Evolutionary conservation across 164 flowering plant species (phyloP).

Genomic region (Euptelea pleiosperma): DNA sequence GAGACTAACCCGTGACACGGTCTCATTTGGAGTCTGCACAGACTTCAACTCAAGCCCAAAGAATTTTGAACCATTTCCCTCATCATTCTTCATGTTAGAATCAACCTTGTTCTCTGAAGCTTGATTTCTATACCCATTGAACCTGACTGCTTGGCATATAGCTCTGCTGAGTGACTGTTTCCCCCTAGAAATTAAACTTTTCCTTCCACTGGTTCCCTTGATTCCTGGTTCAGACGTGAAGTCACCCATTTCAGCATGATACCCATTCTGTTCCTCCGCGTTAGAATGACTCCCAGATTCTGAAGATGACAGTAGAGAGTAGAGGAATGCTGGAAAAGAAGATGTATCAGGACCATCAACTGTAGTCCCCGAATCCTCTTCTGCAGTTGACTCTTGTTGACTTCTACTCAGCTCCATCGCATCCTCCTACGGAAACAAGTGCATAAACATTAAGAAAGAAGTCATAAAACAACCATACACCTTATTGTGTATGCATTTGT

Average conservation of each 20-base stretch:
- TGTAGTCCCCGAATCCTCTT: constrained; percentile 30
- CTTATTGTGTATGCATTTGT: no score
- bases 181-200: constrained; percentile 57
- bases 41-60: constrained; percentile 36
- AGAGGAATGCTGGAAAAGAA: constrained; percentile 74
- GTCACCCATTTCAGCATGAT: constrained; percentile 20
- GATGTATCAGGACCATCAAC: constrained; percentile 83
- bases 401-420: constrained; percentile 23
- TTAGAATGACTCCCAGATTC: constrained; percentile 33
- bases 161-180: constrained; percentile 54
- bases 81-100: constrained; percentile 26
- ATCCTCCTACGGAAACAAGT: constrained; percentile 34
- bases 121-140: constrained; percentile 43
- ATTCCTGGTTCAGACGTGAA: constrained; percentile 19
- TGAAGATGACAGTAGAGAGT: constrained; percentile 55
- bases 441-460: background rate
- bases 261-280: constrained; percentile 23
- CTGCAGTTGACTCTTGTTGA: constrained; percentile 29
- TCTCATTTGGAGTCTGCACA: constrained; percentile 26
- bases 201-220: constrained; percentile 44
- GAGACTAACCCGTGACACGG: constrained; percentile 15
- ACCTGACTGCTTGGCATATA: constrained; percentile 41
- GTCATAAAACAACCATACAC: no score
- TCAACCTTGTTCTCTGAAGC: constrained; percentile 27
- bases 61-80: constrained; percentile 22